These are phyloP conservation scores for Chrysoporthe puriensis DNA, from an alignment of 2,329 filamentous ascomycete species.

Conservation along the genomic window DNA sequence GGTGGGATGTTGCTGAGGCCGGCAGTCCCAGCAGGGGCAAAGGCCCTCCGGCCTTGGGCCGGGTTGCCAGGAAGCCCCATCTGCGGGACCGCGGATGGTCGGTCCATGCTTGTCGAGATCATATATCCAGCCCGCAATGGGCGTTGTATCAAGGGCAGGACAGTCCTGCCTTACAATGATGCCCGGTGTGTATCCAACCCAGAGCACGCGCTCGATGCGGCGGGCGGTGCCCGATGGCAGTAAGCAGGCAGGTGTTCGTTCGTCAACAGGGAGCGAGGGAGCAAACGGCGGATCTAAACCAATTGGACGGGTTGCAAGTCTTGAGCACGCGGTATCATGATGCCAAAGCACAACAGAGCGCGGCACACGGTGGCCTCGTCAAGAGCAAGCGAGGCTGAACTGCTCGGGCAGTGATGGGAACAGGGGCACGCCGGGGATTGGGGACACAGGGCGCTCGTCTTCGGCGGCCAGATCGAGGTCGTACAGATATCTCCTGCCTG, in stretches of 20 bases:
- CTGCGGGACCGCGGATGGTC: slow-evolving; percentile 32
- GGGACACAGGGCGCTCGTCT: slow-evolving; percentile 14
- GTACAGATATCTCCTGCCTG: slow-evolving; percentile 15
- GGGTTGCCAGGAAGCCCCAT: slow-evolving; percentile 43
- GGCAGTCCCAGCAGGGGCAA: slow-evolving; percentile 36
- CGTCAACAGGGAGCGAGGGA: slow-evolving; percentile 9
- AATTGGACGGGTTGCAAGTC: slow-evolving; percentile 19
- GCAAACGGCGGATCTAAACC: slow-evolving; percentile 21
- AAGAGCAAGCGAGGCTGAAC: slow-evolving; percentile 1
- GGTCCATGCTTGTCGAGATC: slow-evolving; percentile 30
- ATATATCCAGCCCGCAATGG: slow-evolving; percentile 19
- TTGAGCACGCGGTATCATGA: slow-evolving; percentile 24
- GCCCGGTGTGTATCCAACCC: slow-evolving; percentile 15
- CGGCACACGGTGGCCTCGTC: not conserved
- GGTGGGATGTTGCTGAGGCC: slow-evolving; percentile 42
- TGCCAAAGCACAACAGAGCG: slow-evolving; percentile 25
- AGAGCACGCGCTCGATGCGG: slow-evolving; percentile 12
- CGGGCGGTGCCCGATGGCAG: not conserved
- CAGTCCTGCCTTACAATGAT: slow-evolving; percentile 9
- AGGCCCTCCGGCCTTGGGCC: slow-evolving; percentile 40
- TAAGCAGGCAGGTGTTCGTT: slow-evolving; percentile 5
- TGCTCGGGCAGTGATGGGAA: not conserved
- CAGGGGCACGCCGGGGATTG: slow-evolving; percentile 2
- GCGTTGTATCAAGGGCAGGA: slow-evolving; percentile 6
- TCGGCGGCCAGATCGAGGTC: slow-evolving; percentile 10